These are phyloP conservation scores for Bipolaris oryzae DNA, from an alignment of 2,329 filamentous ascomycete genomes.

Conservation along the genomic window DNA sequence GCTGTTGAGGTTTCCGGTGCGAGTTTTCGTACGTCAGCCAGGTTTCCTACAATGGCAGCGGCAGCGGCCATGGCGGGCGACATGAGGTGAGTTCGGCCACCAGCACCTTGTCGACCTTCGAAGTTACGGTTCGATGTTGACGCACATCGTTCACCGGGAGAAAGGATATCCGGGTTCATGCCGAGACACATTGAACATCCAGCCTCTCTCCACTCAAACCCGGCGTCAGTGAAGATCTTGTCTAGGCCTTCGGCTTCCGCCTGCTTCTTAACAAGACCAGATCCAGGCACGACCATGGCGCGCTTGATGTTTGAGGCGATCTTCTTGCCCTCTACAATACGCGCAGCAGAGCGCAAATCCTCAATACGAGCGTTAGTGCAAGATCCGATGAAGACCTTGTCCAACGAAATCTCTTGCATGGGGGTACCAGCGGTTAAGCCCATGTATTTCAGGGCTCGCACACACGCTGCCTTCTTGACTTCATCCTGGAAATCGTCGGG, in stretches of 20 bases:
- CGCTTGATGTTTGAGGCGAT: conserved; percentile 87
- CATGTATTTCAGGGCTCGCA: conserved; percentile 93
- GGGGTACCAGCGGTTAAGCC: conserved; percentile 82
- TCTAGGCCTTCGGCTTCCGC: conserved; percentile 92
- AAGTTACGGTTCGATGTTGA: conserved; percentile 98
- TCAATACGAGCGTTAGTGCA: conserved; percentile 98
- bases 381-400: conserved; percentile 98
- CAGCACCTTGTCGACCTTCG: conserved; percentile 91
- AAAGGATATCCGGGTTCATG: conserved; percentile 98
- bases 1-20: conserved; percentile 56
- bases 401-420: conserved; percentile 88
- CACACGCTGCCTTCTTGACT: conserved; percentile 78
- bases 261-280: conserved; percentile 88
- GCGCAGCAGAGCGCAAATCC: conserved; percentile 86
- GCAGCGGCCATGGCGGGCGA: conserved; percentile 96
- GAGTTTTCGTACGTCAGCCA: conserved; percentile 87
- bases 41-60: conserved; percentile 85
- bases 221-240: conserved; percentile 87
- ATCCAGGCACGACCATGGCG: conserved; percentile 95
- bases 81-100: conserved; percentile 91
- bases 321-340: conserved; percentile 85
- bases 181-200: conserved; percentile 99
- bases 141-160: conserved; percentile 90
- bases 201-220: conserved; percentile 97
- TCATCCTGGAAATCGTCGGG: conserved; percentile 85